Conservation (phyloP, 1,139 yeast genomes). For the Zygoascus meyerae region DNA sequence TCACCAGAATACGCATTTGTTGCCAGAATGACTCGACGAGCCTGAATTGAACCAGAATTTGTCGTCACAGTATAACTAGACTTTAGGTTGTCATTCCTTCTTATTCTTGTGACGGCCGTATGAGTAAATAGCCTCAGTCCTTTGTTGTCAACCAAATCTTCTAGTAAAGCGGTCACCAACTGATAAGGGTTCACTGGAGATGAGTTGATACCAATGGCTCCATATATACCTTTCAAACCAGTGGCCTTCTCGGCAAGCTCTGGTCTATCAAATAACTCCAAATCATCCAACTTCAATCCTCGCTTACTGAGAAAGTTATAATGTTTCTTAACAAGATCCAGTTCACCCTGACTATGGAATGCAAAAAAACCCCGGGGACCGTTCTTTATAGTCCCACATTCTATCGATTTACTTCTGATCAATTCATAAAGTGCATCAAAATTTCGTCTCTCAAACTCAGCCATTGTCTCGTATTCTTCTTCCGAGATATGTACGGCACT, state of each 20-base stretch:
- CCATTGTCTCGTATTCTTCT: constrained; percentile 3
- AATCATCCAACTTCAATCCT: constrained; percentile 11
- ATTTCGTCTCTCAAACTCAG: constrained; percentile 23
- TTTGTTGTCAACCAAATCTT: constrained; percentile 25
- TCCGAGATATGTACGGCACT: constrained; percentile 32
- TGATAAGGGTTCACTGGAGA: constrained; percentile 42
- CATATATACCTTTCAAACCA: constrained; percentile 24
- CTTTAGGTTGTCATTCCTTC: constrained; percentile 3
- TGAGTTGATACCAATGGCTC: constrained; percentile 38
- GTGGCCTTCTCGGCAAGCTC: constrained; percentile 18
- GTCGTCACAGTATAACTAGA: constrained; percentile 18
- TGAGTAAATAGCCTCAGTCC: constrained; percentile 40
- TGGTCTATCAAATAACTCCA: constrained; percentile 15
- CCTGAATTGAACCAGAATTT: constrained; percentile 3
- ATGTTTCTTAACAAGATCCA: constrained; percentile 17
- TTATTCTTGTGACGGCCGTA: constrained; percentile 33
- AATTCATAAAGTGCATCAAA: constrained; percentile 20
- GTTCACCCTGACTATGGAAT: constrained; percentile 19
- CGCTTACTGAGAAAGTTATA: constrained; percentile 13
- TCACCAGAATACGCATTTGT: constrained; percentile 39
- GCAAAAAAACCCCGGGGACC: constrained; percentile 36
- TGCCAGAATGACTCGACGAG: constrained; percentile 32
- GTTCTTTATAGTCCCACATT: constrained; percentile 32
- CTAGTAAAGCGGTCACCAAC: constrained; percentile 33
- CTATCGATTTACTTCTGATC: constrained; percentile 32